Evolutionary conservation across 257 asterid species (phyloP), one percentile per base, ranked within the genome.

Genomic region (Lycium ferocissimum): DNA sequence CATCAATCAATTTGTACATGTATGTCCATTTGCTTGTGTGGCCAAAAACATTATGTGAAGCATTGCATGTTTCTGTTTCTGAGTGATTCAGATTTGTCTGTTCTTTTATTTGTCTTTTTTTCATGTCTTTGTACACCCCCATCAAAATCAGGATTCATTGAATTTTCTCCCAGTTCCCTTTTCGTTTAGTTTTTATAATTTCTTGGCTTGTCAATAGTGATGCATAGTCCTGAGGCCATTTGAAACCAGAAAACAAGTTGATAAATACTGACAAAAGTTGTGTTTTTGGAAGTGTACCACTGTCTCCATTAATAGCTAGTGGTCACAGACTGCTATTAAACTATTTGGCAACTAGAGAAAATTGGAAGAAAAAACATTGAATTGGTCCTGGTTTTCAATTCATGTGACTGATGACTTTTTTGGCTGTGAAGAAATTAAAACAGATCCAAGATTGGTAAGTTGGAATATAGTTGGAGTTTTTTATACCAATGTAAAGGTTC

Each of bases 81-180:
- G 63, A 57, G 3, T 58, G n/a, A 6, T 58, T 58, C 40, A 49
- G 11, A 51, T 22, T 7, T 75, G 62, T 75, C 81, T 75, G 81
- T 75, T 14, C 62, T 75, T 7, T 75, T 71, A 71, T 17, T 71
- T 75, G 81, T 75, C 81, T 13, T 13, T 12, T 49, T 12, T 20
- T n/a, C 78, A 38, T 69, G 78, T 69, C 78, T 69, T 8, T 69
- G 2, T 37, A 38, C 53, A 38, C 26, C 56, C 79, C 57, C n/a
- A 71, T 71, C 79, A 40, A 40, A 17, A 40, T 75, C 62, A 75
- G 51, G 45, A 49, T 75, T 75, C 62, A 75, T 75, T 75, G 81
- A 51, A 49, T 22, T 49, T 13, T 51, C 13, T 49, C 12, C 7
- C 20, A 12, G 20, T 75, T 75, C 6, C 40, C 7, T 6, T 12